These are phyloP conservation scores for Sporothrix dimorphospora DNA, from an alignment of 2,329 filamentous ascomycete genomes.

Conservation along the genomic window DNA sequence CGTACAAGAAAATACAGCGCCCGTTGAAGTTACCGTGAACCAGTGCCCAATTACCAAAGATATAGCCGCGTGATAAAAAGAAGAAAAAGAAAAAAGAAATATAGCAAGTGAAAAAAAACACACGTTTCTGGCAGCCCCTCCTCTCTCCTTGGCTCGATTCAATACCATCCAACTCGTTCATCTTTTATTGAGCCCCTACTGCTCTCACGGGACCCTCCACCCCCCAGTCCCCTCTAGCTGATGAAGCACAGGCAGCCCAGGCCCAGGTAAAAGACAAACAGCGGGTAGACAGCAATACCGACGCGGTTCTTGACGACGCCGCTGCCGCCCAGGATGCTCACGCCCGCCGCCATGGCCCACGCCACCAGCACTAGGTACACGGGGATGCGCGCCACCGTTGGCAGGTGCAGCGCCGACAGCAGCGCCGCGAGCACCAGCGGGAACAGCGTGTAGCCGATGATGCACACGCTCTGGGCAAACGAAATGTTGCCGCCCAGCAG, in stretches of 20 bases:
- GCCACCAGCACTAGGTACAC: conserved; percentile 85
- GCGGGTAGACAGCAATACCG: conserved; percentile 88
- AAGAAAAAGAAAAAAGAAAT: background rate
- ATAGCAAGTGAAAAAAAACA: background rate
- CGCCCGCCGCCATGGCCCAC: conserved; percentile 93
- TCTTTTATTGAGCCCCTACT: background rate
- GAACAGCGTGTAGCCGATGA: conserved; percentile 98
- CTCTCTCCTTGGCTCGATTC: background rate
- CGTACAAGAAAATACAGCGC: conserved; percentile 9
- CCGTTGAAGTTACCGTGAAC: background rate
- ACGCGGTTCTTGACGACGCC: conserved; percentile 95
- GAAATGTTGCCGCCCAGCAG: conserved; percentile 95
- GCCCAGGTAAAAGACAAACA: conserved; percentile 93
- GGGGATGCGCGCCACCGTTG: conserved; percentile 81
- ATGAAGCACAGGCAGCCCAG: conserved; percentile 97
- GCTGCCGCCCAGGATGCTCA: conserved; percentile 93
- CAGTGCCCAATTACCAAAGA: conserved; percentile 19
- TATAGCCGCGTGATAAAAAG: background rate
- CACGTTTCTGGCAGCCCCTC: background rate
- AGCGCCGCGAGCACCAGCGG: conserved; percentile 91
- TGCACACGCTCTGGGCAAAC: conserved; percentile 95
- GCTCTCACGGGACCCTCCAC: no score
- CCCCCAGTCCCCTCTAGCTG: conserved; percentile 56
- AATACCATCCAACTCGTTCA: background rate
- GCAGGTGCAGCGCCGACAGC: conserved; percentile 80